Evolutionary conservation across 495 filamentous ascomycete genomes (phyloP).

Genomic region (Neurospora sp.): DNA sequence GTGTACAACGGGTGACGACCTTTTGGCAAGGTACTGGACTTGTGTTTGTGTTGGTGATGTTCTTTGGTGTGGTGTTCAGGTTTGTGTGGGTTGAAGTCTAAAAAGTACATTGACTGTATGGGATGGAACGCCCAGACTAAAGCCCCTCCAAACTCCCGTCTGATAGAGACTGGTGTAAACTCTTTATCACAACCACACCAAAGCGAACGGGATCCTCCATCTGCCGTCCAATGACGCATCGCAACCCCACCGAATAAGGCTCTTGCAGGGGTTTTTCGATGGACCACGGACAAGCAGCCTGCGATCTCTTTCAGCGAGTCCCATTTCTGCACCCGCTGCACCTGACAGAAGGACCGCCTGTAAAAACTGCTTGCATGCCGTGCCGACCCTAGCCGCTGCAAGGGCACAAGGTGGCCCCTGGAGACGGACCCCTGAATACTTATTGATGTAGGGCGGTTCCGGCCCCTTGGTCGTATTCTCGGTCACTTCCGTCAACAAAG

Average conservation of each 20-base stretch:
- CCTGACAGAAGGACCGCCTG: neutral
- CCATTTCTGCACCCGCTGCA: neutral
- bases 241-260: neutral
- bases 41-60: neutral
- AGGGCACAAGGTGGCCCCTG: neutral
- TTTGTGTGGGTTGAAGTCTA: neutral
- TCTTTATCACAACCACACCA: neutral
- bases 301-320: neutral
- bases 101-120: neutral
- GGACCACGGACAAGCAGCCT: neutral
- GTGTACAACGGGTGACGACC: neutral
- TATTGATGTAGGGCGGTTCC: neutral
- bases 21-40: neutral
- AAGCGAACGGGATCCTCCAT: neutral
- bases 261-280: neutral
- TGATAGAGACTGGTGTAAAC: neutral
- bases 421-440: slow-evolving; percentile 3
- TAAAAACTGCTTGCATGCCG: slow-evolving; percentile 12
- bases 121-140: neutral
- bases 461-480: neutral
- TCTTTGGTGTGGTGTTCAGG: neutral
- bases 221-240: neutral
- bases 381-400: slow-evolving; percentile 15
- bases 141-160: neutral
- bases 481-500: neutral